Base-by-base conservation (phyloP, 2,329 filamentous ascomycete species). In the Huntiella omanensis region DNA sequence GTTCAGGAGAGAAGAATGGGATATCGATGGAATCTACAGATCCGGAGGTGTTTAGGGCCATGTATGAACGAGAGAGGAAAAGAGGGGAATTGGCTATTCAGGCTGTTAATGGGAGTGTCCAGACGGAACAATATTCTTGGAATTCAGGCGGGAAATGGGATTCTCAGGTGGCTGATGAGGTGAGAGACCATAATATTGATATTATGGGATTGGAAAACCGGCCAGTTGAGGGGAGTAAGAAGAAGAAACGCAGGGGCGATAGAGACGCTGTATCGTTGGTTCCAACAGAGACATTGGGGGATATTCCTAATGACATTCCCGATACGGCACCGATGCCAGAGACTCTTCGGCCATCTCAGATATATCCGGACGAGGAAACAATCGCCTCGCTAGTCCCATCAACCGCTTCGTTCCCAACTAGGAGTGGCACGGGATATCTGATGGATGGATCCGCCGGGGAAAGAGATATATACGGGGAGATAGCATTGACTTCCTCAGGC, bases 341-440 rank as follows among this genome's bases (percentile, higher is more conserved):
- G 7, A 34, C 12, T 10, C 40, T 33, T 10, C 12, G 32, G 5
- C 40, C 40, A 10, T 43, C 40, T 5, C 40, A 43, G n/a, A 43
- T 43, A 13, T 43, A 43, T 7, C 40, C 40, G 7, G 40, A 43
- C n/a, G 40, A 43, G 13, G 40, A 43, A 17, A 43, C 40, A 5
- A 36, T 44, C 10, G 35, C 35, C n/a, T 40, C 40, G 3, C n/a
- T 41, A 16, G 43, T 44, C 32, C 34, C 40, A 15, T 45, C 19
- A 11, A 47, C 44, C 4, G 48, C 34, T 6, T 44, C 44, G 8
- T 41, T 37, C 22, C 13, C 35, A n/a, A 4, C 43, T 3, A 11
- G 11, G 17, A 36, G 33, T 8, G 33, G 45, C 8, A 33, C 40
- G 32, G 40, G 32, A 5, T 33, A 40, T 34, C 28, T 33, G 4